These are phyloP conservation scores for Helianthus annuus DNA, from an alignment of 129 eudicot genomes.

Conservation along the genomic window DNA sequence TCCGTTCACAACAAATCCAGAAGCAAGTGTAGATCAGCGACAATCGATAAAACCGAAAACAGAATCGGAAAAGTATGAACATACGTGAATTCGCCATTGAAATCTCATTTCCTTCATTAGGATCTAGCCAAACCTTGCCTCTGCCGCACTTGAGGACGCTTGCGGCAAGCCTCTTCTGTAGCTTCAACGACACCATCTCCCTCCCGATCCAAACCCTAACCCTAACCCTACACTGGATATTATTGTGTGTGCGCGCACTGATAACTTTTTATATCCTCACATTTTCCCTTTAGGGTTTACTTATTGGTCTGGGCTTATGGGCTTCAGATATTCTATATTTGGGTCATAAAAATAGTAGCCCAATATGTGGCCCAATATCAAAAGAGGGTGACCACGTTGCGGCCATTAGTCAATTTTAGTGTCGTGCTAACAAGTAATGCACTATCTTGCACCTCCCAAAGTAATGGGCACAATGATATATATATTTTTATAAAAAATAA, in stretches of 20 bases:
- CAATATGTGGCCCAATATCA: not conserved
- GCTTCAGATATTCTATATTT: not conserved
- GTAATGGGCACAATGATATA: conserved; percentile 6
- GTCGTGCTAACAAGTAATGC: conserved; percentile 45
- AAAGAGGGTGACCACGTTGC: not conserved
- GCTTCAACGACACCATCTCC: conserved; percentile 45
- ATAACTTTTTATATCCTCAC: not conserved
- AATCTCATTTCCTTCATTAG: conserved; percentile 44
- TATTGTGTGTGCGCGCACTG: conserved; percentile 17
- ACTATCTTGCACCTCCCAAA: conserved; percentile 24
- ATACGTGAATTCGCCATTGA: conserved; percentile 50
- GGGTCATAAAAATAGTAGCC: not conserved
- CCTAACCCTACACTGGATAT: not conserved
- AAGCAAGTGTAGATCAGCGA: not conserved
- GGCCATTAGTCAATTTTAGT: not conserved
- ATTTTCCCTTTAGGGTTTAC: conserved; percentile 28
- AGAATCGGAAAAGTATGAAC: not conserved
- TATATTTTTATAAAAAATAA: not conserved
- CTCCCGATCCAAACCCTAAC: not conserved
- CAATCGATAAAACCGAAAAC: not conserved
- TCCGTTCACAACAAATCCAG: not conserved
- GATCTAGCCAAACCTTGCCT: conserved; percentile 51
- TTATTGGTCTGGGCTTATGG: conserved; percentile 12
- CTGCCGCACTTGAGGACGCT: conserved; percentile 48
- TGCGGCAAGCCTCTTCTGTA: conserved; percentile 49